Conservation (phyloP, 2,329 filamentous ascomycete species). For the Trichoderma pleuroti region DNA sequence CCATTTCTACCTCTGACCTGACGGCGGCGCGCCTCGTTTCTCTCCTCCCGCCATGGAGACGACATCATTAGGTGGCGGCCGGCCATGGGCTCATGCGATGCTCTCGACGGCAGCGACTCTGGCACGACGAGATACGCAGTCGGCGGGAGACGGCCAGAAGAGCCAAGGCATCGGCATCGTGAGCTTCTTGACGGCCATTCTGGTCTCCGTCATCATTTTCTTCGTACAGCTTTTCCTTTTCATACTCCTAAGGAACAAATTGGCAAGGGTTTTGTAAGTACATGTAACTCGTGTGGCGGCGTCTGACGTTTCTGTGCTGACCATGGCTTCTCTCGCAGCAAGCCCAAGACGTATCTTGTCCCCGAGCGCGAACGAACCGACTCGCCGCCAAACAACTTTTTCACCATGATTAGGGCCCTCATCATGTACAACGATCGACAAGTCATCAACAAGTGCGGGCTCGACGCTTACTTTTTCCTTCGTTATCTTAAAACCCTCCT, state of each 20-base stretch:
- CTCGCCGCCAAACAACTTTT: slow-evolving; percentile 59
- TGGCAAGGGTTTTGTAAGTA: slow-evolving; percentile 76
- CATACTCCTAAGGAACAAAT: slow-evolving; percentile 69
- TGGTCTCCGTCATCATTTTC: slow-evolving; percentile 60
- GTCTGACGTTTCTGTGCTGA: neutral
- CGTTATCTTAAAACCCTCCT: slow-evolving; percentile 76
- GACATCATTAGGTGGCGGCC: neutral
- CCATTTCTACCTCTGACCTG: neutral
- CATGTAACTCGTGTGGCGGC: neutral
- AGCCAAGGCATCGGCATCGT: slow-evolving; percentile 38
- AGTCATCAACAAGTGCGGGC: slow-evolving; percentile 89
- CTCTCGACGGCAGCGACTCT: slow-evolving; percentile 5
- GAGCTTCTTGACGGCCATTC: slow-evolving; percentile 61
- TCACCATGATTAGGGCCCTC: slow-evolving; percentile 55
- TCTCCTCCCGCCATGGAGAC: slow-evolving; percentile 9
- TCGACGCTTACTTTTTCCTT: slow-evolving; percentile 97
- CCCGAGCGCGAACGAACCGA: slow-evolving; percentile 79
- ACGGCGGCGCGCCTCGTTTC: neutral
- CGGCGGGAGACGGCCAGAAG: slow-evolving; percentile 11
- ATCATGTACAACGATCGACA: slow-evolving; percentile 69
- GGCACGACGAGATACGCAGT: neutral
- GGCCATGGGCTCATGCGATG: neutral
- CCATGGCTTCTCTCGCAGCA: slow-evolving; percentile 43
- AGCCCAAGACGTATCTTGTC: slow-evolving; percentile 81
- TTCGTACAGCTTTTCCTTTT: slow-evolving; percentile 66